Conservation (phyloP, 805 yeast genomes). For the Nakazawaea populi region DNA sequence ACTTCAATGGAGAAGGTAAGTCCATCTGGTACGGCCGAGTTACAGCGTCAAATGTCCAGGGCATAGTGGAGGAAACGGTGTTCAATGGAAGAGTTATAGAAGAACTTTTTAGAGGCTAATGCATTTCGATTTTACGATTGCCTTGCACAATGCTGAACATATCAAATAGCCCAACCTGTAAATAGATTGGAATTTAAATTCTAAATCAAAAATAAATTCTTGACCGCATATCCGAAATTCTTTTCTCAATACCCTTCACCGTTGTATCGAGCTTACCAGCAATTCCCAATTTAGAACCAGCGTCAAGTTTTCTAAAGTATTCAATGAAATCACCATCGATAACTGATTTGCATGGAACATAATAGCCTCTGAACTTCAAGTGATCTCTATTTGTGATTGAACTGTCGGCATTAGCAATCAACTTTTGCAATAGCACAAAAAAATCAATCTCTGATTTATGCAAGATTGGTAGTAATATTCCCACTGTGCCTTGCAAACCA, state of each 20-base stretch:
- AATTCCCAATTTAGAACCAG: conserved; percentile 29
- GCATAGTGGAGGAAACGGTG: conserved; percentile 53
- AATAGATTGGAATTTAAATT: too few species aligned
- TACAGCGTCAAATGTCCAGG: conserved; percentile 58
- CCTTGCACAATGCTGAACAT: background rate
- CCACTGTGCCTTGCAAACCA: conserved; percentile 80
- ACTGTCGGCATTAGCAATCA: conserved; percentile 27
- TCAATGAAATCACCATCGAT: conserved; percentile 90
- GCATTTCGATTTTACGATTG: background rate
- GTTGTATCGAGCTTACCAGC: conserved; percentile 38
- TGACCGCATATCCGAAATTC: conserved; percentile 46
- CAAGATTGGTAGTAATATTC: conserved; percentile 62
- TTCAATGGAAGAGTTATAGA: conserved; percentile 41
- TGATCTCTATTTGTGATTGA: conserved; percentile 61
- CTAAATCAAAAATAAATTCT: conserved; percentile 20
- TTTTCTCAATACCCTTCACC: conserved; percentile 43
- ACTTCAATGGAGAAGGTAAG: conserved; percentile 39
- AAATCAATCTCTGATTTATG: conserved; percentile 57
- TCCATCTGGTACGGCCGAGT: conserved; percentile 77
- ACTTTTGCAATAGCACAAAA: conserved; percentile 47
- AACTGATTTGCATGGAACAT: conserved; percentile 69
- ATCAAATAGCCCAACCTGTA: background rate
- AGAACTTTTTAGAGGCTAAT: conserved; percentile 49
- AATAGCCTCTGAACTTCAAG: conserved; percentile 65
- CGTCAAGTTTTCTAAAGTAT: conserved; percentile 32